phyloP scores from a whole-genome alignment of 2,329 filamentous ascomycete species.

The Colletotrichum orchidophilum region DNA sequence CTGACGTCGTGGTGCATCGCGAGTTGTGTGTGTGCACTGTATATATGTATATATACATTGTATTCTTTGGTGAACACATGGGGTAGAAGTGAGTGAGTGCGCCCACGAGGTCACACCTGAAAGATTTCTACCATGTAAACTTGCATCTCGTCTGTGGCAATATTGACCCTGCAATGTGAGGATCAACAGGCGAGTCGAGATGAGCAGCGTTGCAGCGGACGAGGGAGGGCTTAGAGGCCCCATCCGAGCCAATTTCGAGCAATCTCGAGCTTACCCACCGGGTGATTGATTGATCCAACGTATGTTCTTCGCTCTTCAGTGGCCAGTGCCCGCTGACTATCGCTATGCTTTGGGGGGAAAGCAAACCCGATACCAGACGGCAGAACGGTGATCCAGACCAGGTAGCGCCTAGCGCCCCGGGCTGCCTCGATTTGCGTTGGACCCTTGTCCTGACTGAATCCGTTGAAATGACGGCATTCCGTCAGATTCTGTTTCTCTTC shows the following conservation, averaged over 20 bases:
- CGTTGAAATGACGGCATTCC: constrained; percentile 26
- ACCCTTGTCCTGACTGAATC: constrained; percentile 2
- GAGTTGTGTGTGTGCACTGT: background rate
- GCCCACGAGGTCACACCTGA: background rate
- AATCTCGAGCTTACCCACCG: constrained; percentile 19
- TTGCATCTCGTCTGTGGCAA: background rate
- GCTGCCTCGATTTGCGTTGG: background rate
- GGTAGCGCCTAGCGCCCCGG: constrained; percentile 2
- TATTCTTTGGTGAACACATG: no score
- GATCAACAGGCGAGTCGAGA: constrained; percentile 33
- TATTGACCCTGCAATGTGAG: constrained; percentile 2
- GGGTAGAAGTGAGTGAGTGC: no score
- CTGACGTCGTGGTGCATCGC: background rate
- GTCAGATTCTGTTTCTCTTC: constrained; percentile 2
- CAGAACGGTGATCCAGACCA: background rate
- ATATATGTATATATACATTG: no score
- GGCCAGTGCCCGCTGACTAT: background rate
- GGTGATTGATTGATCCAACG: background rate
- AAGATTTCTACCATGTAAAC: background rate
- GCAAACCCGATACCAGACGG: background rate
- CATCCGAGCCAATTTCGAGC: constrained; percentile 26
- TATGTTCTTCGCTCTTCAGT: constrained; percentile 14
- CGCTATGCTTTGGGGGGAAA: background rate
- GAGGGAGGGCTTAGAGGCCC: background rate
- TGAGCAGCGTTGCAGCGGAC: constrained; percentile 23